Evolutionary conservation across 768 basidiomycete genomes (phyloP), one percentile per base, ranked within the genome.

Genomic region (Suillus subaureus): DNA sequence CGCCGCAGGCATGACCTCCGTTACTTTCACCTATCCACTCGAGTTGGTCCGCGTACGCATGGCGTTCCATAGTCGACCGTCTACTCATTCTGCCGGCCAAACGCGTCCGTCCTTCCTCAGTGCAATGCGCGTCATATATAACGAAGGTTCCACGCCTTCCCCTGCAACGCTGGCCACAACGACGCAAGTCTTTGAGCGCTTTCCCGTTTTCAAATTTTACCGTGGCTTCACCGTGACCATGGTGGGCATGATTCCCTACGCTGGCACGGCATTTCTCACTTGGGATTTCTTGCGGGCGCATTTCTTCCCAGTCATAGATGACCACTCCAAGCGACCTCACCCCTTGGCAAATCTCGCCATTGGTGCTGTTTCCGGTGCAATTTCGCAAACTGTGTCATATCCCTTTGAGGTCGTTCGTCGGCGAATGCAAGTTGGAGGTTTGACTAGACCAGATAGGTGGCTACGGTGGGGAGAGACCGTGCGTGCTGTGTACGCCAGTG

Each of bases 211-310:
- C 63, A 93, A 96, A 72, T 95, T 99, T 79, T 99, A 99, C 75
- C 92, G 97, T 26, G 97, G 97, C n/a, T 98, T 99, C 79, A 89
- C 89, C 8, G 94, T 97, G 35, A 96, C 96, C 26, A 78, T 99
- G 45, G 77, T 87, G 15, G 97, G 97, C 54, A 99, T 98, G 85
- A 82, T 99, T 39, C 97, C 97, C 6, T 98, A 99, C 71, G 94
- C 96, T 4, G 97, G 97, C 23, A 93, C 94, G 3, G 94, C 93
- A 15, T 99, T 99, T 82, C 85, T 98, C 55, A 89, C 90, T 39
- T 99, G 94, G 90, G 96, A 92, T 49, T 90, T 83, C 74, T 82
- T 91, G 51, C 85, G 89, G 60, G 83, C 89, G 15, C 79, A 79
- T 40, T 79, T 91, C 64, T 79, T 89, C 37, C 86, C 87, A 43